Evolutionary conservation across 2,329 filamentous ascomycete genomes (phyloP), one percentile per base, ranked within the genome.

Genomic region (Colletotrichum aenigma): DNA sequence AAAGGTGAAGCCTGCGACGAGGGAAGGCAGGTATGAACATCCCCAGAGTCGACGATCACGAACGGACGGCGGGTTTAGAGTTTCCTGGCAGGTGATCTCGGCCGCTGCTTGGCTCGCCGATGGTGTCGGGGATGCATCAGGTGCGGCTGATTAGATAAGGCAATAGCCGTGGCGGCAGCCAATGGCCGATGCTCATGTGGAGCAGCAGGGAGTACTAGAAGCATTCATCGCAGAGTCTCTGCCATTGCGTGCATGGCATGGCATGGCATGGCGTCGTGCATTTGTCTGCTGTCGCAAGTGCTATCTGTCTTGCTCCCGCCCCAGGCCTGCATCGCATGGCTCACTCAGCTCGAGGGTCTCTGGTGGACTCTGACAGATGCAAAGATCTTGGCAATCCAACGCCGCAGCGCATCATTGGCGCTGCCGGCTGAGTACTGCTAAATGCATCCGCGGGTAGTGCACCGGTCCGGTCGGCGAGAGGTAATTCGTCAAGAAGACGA

Each of bases 91-190:
- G 69, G 62, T 64, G 61, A 68, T 67, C 61, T 67, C 62, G 58
- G 58, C 62, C 66, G 36, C n/a, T 32, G 38, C 73, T 28, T 75
- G 68, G 72, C 62, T 75, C 58, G 61, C 34, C 48, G 52, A 52
- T 32, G 58, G 58, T 38, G 26, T 24, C 12, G 34, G 38, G 16
- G 43, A 38, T 72, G 28, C 34, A 60, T 60, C 64, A 67, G 62
- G 64, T 64, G 64, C 38, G 7, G 9, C n/a, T 48, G 70, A 75
- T 75, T 75, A 75, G 70, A 64, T 75, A 73, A 75, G 73, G 60
- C 15, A 13, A 4, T 21, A 16, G 9, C 24, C 30, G 8, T 24
- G 55, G 4, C 38, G 1, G 38, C 36, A 48, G n/a, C 36, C 36
- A 66, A 48, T 66, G 62, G 18, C 16, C 24, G 36, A 13, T 38